Conservation (phyloP, 768 basidiomycete species). For the Lactarius hengduanensis region DNA sequence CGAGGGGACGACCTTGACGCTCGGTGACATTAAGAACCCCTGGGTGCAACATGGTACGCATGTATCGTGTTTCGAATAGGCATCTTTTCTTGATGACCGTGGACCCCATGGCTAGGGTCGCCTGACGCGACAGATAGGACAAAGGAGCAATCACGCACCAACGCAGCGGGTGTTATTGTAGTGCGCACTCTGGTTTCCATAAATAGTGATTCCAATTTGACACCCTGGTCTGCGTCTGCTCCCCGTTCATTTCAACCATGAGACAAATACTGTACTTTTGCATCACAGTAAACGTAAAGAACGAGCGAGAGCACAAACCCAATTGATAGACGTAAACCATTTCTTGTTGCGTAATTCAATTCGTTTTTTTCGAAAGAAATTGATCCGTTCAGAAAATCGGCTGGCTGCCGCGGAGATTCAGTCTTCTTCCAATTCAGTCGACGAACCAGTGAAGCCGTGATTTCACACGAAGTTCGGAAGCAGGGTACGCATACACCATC, state of each 20-base stretch:
- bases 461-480: not conserved
- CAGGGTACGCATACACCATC: not conserved
- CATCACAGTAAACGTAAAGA: not conserved
- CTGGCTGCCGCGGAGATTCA: not conserved
- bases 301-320: not conserved
- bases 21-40: not conserved
- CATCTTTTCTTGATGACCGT: not conserved
- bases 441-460: not conserved
- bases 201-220: not conserved
- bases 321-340: not conserved
- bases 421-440: not conserved
- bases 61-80: not conserved
- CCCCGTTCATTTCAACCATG: not conserved
- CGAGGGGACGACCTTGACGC: not conserved
- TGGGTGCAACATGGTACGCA: constrained; percentile 4
- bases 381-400: not conserved
- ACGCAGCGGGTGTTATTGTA: not conserved
- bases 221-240: not conserved
- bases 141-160: not conserved
- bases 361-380: not conserved
- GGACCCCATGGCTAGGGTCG: constrained; percentile 4
- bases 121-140: not conserved
- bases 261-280: not conserved
- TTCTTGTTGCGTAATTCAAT: not conserved
- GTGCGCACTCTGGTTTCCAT: constrained; percentile 6